These are phyloP conservation scores for Boletus patriciae DNA, from an alignment of 768 basidiomycete genomes.

Conservation along the genomic window DNA sequence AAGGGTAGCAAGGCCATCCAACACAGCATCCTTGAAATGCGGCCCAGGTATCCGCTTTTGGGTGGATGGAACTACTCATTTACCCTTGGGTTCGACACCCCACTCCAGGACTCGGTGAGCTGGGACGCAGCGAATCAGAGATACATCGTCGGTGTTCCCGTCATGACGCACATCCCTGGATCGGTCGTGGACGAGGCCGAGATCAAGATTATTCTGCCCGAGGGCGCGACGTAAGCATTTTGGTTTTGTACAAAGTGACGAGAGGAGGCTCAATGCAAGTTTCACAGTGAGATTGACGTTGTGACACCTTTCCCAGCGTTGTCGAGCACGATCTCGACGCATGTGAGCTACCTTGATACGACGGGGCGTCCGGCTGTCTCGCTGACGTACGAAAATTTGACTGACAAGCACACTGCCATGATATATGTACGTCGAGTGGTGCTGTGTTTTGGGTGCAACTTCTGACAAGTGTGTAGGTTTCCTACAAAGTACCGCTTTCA, in stretches of 20 bases:
- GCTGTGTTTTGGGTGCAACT: background rate
- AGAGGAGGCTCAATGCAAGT: conserved; percentile 7
- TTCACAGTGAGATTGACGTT: conserved; percentile 71
- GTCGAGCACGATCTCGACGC: conserved; percentile 58
- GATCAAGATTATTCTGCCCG: conserved; percentile 81
- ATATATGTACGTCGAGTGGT: conserved; percentile 70
- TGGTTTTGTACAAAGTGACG: conserved; percentile 11
- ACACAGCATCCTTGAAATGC: conserved; percentile 74
- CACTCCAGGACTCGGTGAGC: conserved; percentile 67
- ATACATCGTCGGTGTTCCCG: conserved; percentile 78
- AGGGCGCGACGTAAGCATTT: conserved; percentile 84
- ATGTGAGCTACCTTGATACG: conserved; percentile 90
- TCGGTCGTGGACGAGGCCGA: conserved; percentile 80
- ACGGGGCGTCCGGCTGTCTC: conserved; percentile 79
- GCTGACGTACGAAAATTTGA: conserved; percentile 71
- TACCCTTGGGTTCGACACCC: conserved; percentile 93
- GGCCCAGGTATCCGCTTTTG: conserved; percentile 87
- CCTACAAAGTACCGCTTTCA: conserved; percentile 76
- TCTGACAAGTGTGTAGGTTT: conserved; percentile 55
- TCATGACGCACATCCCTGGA: conserved; percentile 79
- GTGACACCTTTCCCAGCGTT: conserved; percentile 76
- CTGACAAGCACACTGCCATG: conserved; percentile 72
- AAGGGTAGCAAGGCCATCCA: conserved; percentile 53
- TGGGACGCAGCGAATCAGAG: conserved; percentile 62
- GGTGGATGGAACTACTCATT: conserved; percentile 99